Evolutionary conservation across 371 early-diverging fungal genomes (phyloP), one percentile per base, ranked within the genome.

Genomic region (Capillidium rhysosporum): DNA sequence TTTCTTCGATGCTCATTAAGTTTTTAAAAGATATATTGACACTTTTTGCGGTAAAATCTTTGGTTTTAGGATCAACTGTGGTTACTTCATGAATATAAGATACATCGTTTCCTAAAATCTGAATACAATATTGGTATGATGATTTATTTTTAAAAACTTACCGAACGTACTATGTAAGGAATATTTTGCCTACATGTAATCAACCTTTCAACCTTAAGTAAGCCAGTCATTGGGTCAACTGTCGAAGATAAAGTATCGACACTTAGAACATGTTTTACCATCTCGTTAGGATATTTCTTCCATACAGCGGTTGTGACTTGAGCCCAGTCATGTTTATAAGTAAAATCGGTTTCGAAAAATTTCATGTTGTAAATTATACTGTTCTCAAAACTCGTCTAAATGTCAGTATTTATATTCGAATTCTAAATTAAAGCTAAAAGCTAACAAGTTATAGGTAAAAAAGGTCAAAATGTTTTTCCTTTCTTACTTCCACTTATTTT

Each of bases 231-330:
- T 12, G 86, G 82, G 62, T 89, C 85, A 18, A 97, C 71, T 3
- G 65, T 63, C 38, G 91, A 74, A 56, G 79, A 69, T 48, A 94
- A 73, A 24, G 87, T 77, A 68, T 94, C 97, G 28, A 92, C 90
- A 57, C 84, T 81, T 40, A 84, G 63, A 47, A 96, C 95, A 58
- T 96, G 97, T 49, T 83, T 75, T 30, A 87, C 79, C 41, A 79
- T 71, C 38, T 86, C 87, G 64, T 96, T 96, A 7, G 97, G 97
- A 68, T 96, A 96, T 69, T 96, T 96, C 63, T 80, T 76, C 89
- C 89, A 96, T 65, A 87, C 82, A 44, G 91, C 97, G 12, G 80
- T 72, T 21, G 92, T 90, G 21, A 93, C 84, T 16, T 82, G 73
- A 20, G 66, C 73, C 90, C 92, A 96, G 56, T 79, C 70, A 70